Conservation (phyloP, 345 rosid genomes). For the Arabidopsis thaliana region TAIR10.1 NC_003070.9:22548501-22549000, state of each 20-base stretch:
- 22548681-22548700: background rate
- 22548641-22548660: background rate
- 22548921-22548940: slow-evolving; percentile 5
- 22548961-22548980: background rate
- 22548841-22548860: background rate
- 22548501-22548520: background rate
- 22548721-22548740: background rate
- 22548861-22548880: background rate
- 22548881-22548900: background rate
- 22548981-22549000: background rate
- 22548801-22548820: slow-evolving; percentile 19
- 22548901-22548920: background rate
- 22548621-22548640: background rate
- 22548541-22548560: background rate
- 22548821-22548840: slow-evolving; percentile 25
- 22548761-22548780: background rate
- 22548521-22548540: background rate
- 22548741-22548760: slow-evolving; percentile 10
- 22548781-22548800: slow-evolving; percentile 20
- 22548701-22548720: background rate
- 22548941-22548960: background rate
- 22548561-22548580: background rate
- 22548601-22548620: background rate
- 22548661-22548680: background rate
- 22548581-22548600: background rate